phyloP scores from a whole-genome alignment of 345 rosid genomes.

The Citrus sp. region DNA sequence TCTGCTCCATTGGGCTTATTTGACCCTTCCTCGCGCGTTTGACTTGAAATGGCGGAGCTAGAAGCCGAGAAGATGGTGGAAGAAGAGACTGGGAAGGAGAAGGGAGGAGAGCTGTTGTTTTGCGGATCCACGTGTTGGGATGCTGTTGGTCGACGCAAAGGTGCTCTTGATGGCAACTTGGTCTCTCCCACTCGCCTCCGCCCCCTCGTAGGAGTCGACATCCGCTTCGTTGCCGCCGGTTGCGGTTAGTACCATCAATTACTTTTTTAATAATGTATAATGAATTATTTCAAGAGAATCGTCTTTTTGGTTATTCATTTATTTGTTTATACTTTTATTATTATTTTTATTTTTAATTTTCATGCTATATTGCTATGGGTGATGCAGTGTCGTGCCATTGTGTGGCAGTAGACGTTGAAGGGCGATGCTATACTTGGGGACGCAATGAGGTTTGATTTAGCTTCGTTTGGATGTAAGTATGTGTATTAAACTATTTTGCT shows the following conservation, averaged over 20 bases:
- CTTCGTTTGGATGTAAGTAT: neutral
- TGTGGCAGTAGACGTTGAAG: conserved; percentile 93
- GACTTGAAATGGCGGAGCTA: conserved; percentile 46
- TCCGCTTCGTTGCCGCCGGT: conserved; percentile 87
- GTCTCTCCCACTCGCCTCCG: conserved; percentile 90
- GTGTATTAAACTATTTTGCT: conserved; percentile 4
- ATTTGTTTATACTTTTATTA: too few species aligned
- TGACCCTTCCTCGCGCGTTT: conserved; percentile 2
- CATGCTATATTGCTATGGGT: neutral
- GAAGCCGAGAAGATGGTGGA: conserved; percentile 53
- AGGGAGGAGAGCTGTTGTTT: conserved; percentile 89
- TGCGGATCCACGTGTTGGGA: conserved; percentile 92
- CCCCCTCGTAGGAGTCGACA: conserved; percentile 71
- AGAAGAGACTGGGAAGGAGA: conserved; percentile 50
- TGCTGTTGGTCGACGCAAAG: conserved; percentile 60
- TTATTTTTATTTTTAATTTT: neutral
- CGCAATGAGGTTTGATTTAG: conserved; percentile 72
- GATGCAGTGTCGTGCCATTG: conserved; percentile 90
- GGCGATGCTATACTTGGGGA: conserved; percentile 98
- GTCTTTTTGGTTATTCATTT: neutral
- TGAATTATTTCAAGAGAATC: too few species aligned
- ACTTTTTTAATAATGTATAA: too few species aligned
- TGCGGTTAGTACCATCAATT: conserved; percentile 43
- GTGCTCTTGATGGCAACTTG: conserved; percentile 63
- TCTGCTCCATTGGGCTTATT: conserved; percentile 16